Percentiles rank a stretch among this genome's conserved stretches.
Evolutionary conservation across 805 yeast species (phyloP).

Genomic region (Lipomyces oligophaga): DNA sequence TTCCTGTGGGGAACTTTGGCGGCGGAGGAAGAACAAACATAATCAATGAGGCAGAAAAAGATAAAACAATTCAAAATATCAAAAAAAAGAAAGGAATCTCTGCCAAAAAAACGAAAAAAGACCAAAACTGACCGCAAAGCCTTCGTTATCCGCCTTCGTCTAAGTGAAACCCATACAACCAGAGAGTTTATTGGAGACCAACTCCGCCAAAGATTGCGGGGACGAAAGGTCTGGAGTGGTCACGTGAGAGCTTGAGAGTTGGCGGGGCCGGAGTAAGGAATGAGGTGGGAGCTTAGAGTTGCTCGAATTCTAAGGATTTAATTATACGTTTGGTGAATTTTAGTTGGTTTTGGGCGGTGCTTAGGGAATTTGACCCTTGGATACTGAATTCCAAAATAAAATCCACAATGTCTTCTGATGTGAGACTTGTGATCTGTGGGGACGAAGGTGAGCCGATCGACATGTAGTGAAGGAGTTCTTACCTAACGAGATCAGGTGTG

Average conservation of each 20-base stretch:
- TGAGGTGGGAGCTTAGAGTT: no score
- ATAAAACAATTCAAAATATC: not conserved
- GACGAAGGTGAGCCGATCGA: slow-evolving; percentile 44
- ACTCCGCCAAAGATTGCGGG: not conserved
- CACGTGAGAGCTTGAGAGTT: not conserved
- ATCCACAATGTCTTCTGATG: slow-evolving; percentile 32
- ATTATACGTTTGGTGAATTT: no score
- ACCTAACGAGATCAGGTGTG: slow-evolving; percentile 19
- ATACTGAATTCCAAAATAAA: no score
- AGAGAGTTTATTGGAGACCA: no score
- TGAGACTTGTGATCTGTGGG: slow-evolving; percentile 87
- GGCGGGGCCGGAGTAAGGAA: no score
- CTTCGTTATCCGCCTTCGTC: no score
- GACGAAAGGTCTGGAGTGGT: not conserved
- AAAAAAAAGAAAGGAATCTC: not conserved
- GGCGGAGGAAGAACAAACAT: slow-evolving; percentile 38
- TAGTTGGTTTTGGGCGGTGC: no score
- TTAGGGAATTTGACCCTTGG: no score
- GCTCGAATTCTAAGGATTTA: no score
- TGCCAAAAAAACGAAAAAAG: not conserved
- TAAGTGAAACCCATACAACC: no score
- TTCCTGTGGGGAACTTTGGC: slow-evolving; percentile 33
- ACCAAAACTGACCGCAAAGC: not conserved
- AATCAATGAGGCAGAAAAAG: not conserved
- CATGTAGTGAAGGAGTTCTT: not conserved